Evolutionary conservation across 2,329 filamentous ascomycete genomes (phyloP).

Genomic region (Penicillium sp.): DNA sequence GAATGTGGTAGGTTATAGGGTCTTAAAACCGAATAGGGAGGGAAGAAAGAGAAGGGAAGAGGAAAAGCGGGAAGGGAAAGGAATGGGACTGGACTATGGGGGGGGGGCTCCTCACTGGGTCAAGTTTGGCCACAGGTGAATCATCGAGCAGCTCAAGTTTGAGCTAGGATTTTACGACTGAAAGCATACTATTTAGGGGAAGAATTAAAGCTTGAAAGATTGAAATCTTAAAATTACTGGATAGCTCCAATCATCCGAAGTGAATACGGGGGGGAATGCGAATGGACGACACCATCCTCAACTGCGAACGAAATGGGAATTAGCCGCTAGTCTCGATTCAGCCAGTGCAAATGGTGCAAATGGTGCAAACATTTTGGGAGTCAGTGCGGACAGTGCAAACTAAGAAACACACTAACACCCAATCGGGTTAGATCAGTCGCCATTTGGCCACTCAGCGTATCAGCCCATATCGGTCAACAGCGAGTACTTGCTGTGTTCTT

Average conservation of each 20-base stretch:
- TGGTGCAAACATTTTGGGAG: neutral
- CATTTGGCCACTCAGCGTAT: neutral
- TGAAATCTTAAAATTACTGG: neutral
- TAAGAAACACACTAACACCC: neutral
- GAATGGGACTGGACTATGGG: constrained; percentile 15
- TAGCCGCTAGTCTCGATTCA: neutral
- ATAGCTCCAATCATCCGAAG: neutral
- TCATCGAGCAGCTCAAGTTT: constrained; percentile 9
- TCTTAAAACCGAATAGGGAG: constrained; percentile 7
- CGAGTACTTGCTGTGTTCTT: neutral
- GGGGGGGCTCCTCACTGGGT: constrained; percentile 13
- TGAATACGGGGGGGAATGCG: neutral
- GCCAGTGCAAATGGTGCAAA: neutral
- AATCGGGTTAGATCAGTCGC: neutral
- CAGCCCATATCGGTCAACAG: neutral
- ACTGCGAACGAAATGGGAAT: neutral
- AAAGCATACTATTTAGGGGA: neutral
- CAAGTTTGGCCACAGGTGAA: constrained; percentile 13
- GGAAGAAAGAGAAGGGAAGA: constrained; percentile 19
- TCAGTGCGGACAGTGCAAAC: neutral
- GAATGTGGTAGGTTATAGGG: neutral
- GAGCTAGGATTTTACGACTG: neutral
- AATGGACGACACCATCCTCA: neutral
- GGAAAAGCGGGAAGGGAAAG: constrained; percentile 21
- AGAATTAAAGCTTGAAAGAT: neutral